phyloP scores from a whole-genome alignment of 2,329 filamentous ascomycete genomes.

The Alternaria postmessia region DNA sequence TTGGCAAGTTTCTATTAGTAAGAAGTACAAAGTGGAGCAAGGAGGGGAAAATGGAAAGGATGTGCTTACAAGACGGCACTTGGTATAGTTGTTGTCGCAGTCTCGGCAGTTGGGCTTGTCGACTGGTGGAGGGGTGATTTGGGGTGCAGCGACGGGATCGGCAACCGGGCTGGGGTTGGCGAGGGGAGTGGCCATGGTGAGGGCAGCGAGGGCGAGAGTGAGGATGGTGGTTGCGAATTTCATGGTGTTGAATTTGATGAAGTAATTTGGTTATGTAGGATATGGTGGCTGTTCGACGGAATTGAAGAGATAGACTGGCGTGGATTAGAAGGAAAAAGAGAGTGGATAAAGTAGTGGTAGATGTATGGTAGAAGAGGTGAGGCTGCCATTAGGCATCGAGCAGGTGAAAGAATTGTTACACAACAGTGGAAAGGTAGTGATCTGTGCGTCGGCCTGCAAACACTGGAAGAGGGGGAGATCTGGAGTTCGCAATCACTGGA shows the following conservation, averaged over 20 bases:
- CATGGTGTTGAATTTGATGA: neutral
- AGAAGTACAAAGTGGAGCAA: neutral
- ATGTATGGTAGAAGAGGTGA: neutral
- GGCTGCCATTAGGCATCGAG: neutral
- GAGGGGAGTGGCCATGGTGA: neutral
- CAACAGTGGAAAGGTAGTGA: neutral
- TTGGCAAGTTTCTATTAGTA: neutral
- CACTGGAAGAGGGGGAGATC: neutral
- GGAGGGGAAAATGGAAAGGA: too few species aligned
- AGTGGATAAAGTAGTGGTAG: neutral
- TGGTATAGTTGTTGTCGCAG: neutral
- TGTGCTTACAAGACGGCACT: neutral
- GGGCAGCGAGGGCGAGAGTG: neutral
- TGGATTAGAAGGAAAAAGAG: neutral
- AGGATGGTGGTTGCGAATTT: neutral
- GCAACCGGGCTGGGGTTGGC: neutral
- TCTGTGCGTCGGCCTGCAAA: neutral
- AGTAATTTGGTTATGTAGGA: neutral
- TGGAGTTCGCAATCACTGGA: neutral
- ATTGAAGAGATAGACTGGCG: neutral
- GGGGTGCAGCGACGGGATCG: neutral
- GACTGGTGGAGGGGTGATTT: neutral
- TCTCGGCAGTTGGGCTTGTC: neutral
- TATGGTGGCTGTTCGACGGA: neutral
- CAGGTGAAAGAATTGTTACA: neutral